Evolutionary conservation across 148 eudicot species (phyloP).

Genomic region (Bassia scoparia): DNA sequence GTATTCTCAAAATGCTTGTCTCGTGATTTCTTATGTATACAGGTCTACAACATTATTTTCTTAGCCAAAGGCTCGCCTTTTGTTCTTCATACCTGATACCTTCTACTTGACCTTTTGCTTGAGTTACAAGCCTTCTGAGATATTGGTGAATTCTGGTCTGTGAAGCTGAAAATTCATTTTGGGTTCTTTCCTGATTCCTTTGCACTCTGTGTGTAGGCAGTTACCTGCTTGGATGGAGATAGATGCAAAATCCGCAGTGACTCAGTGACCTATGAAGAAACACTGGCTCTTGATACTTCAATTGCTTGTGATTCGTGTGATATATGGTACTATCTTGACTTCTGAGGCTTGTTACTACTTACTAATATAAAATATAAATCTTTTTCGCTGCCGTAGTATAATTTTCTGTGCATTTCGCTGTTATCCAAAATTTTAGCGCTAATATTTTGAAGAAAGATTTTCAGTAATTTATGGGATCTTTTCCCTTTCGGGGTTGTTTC

Average conservation of each 20-base stretch:
- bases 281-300: slow-evolving; percentile 69
- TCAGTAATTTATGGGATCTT: not conserved
- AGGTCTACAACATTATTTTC: no score
- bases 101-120: not conserved
- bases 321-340: slow-evolving; percentile 52
- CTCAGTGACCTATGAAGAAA: slow-evolving; percentile 57
- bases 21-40: not conserved
- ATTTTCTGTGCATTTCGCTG: slow-evolving; percentile 8
- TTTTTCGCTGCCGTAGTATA: not conserved
- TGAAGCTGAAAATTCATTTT: slow-evolving; percentile 2
- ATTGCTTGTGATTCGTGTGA: slow-evolving; percentile 98
- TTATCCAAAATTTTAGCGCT: not conserved
- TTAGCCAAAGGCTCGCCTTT: not conserved
- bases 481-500: not conserved
- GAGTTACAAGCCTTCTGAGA: not conserved
- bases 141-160: slow-evolving; percentile 3
- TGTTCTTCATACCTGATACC: not conserved
- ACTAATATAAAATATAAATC: not conserved
- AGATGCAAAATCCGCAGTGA: slow-evolving; percentile 75
- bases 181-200: slow-evolving; percentile 22
- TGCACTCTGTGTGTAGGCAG: slow-evolving; percentile 69
- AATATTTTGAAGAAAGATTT: not conserved
- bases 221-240: slow-evolving; percentile 93
- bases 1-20: not conserved
- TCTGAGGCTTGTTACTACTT: not conserved